A percentile compares a stretch with the other conserved stretches of the same genome.
These are phyloP conservation scores for Trametes pubescens DNA, from an alignment of 1,284 basidiomycete genomes.

Conservation along the genomic window DNA sequence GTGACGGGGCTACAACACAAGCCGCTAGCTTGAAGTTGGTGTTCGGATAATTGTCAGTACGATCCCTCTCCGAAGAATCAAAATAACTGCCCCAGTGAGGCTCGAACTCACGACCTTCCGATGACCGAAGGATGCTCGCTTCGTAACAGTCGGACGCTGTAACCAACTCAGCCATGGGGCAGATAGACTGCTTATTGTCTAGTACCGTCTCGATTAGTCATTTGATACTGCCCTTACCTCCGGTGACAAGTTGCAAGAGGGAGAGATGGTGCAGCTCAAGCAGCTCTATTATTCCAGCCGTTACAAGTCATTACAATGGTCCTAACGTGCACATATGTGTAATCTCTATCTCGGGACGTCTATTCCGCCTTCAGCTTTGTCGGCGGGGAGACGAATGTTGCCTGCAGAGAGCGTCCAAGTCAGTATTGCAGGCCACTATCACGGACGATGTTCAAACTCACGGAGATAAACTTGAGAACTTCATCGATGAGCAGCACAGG, in stretches of 20 bases:
- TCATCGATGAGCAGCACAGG: constrained; percentile 95
- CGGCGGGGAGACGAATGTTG: constrained; percentile 54
- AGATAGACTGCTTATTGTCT: constrained; percentile 31
- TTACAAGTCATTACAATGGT: constrained; percentile 32
- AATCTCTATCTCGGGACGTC: constrained; percentile 15
- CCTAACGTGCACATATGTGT: constrained; percentile 17
- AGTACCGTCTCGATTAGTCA: not conserved
- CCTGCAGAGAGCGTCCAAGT: constrained; percentile 38
- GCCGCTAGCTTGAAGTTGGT: too few species aligned
- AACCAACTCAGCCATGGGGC: constrained; percentile 83
- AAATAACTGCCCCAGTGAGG: constrained; percentile 70
- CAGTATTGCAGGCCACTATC: not conserved
- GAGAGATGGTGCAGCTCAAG: not conserved
- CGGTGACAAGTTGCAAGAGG: not conserved
- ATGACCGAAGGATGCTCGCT: constrained; percentile 42
- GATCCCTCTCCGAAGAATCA: not conserved
- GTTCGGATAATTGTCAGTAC: too few species aligned
- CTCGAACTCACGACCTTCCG: constrained; percentile 82
- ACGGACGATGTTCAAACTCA: constrained; percentile 45
- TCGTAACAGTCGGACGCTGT: constrained; percentile 80
- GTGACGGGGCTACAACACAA: too few species aligned
- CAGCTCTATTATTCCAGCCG: constrained; percentile 20
- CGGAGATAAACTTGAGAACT: constrained; percentile 85
- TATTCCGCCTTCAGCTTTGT: constrained; percentile 55
- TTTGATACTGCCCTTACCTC: not conserved